Conservation (phyloP, 306 rosid genomes). For the Lablab purpureus region DNA sequence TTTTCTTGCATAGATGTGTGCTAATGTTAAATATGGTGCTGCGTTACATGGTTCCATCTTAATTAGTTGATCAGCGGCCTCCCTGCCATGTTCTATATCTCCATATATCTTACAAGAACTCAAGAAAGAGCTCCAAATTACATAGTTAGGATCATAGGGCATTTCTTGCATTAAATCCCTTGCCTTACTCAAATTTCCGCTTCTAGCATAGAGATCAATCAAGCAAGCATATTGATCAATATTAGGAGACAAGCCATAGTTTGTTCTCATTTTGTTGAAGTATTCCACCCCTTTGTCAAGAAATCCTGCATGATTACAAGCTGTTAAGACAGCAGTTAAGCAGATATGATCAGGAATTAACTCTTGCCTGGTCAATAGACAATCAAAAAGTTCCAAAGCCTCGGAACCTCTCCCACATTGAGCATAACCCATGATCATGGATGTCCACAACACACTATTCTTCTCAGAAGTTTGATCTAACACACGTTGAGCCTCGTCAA, state of each 20-base stretch:
- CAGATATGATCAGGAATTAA: conserved; percentile 62
- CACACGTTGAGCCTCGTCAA: conserved; percentile 57
- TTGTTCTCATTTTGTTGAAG: conserved; percentile 60
- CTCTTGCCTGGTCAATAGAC: conserved; percentile 48
- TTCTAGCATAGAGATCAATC: conserved; percentile 75
- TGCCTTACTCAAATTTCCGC: conserved; percentile 63
- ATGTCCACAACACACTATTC: conserved; percentile 65
- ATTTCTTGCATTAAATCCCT: conserved; percentile 63
- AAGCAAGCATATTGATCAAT: conserved; percentile 74
- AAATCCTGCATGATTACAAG: conserved; percentile 71
- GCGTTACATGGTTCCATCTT: conserved; percentile 64
- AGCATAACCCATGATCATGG: conserved; percentile 73
- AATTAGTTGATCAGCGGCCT: conserved; percentile 61
- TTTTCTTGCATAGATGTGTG: conserved; percentile 64
- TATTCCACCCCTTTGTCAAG: conserved; percentile 63
- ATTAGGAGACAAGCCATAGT: conserved; percentile 54
- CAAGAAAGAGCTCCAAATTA: conserved; percentile 69
- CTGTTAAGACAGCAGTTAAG: conserved; percentile 68
- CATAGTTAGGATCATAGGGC: conserved; percentile 67
- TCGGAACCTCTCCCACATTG: conserved; percentile 68
- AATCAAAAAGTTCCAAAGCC: conserved; percentile 68
- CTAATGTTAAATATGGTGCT: conserved; percentile 62
- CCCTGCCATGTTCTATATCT: conserved; percentile 65
- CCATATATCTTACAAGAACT: conserved; percentile 65
- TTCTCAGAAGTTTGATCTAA: conserved; percentile 55